These are phyloP conservation scores for Acanthamoeba sp. DNA, from an alignment of 208 protist species.

Conservation along the genomic window DNA sequence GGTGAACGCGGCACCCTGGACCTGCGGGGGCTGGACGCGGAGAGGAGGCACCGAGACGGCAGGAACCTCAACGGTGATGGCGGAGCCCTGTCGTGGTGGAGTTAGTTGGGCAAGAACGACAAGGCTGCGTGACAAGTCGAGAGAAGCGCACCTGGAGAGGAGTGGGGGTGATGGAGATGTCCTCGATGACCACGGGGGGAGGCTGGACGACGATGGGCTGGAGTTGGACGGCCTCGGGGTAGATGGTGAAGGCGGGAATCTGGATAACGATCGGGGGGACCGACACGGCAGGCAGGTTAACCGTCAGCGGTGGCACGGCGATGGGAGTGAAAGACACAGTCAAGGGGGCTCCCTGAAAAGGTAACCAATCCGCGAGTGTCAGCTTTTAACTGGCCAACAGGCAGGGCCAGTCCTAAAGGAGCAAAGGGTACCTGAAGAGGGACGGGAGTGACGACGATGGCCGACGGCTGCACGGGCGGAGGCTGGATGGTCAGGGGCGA, in stretches of 20 bases:
- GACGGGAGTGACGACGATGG: conserved; percentile 18
- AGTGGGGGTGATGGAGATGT: conserved; percentile 11
- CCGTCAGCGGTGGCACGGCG: conserved; percentile 4
- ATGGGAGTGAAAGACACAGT: conserved; percentile 20
- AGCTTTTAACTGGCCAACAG: too few relatives aligned
- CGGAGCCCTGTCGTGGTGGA: neutral
- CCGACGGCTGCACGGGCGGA: conserved; percentile 18
- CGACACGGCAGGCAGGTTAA: conserved; percentile 25
- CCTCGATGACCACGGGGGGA: neutral
- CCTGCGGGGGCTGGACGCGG: neutral
- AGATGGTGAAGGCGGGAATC: conserved; percentile 62
- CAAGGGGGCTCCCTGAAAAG: neutral
- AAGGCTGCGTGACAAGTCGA: neutral
- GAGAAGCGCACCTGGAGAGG: conserved; percentile 19
- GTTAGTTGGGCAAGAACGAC: neutral
- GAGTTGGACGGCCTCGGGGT: neutral
- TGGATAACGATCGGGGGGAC: conserved; percentile 46
- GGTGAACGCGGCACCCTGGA: conserved; percentile 25
- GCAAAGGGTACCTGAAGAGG: conserved; percentile 17
- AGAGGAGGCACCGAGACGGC: conserved; percentile 19
- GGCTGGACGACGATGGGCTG: conserved; percentile 32
- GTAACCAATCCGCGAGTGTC: too few relatives aligned
- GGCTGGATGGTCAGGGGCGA: conserved; percentile 21
- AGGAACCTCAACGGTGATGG: conserved; percentile 29
- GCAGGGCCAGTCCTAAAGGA: too few relatives aligned